Base-by-base conservation (phyloP, 2,329 filamentous ascomycete species). In the Botryotinia calthae region DNA sequence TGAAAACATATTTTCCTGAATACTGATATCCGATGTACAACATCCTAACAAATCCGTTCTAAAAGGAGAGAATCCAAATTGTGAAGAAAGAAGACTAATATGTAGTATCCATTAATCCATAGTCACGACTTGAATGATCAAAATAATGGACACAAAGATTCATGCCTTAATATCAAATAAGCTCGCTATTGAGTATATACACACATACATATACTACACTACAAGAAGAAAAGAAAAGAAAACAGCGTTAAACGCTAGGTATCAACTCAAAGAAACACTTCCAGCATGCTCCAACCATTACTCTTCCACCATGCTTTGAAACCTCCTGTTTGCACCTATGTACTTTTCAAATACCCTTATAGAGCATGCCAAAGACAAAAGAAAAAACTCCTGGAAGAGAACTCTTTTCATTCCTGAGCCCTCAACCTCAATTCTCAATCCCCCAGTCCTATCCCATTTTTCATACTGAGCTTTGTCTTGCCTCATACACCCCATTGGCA, bases 401-500 rank as follows among this genome's bases (percentile, higher is more conserved):
- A 64, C 58, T 48, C 28, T 46, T 25, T 51, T 25, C 54, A 3
- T 16, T 48, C 67, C 42, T 58, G 40, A 40, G 40, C 22, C 42
- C 42, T 34, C 31, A 56, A 56, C n/a, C 67, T 42, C 42, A 40
- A 46, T 22, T 40, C n/a, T 28, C 34, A n/a, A 54, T 28, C 28
- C 46, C 31, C 70, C n/a, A 34, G 31, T 31, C 51, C 44, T 31
- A 54, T 10, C 58, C 40, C 18, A 28, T 22, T 28, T 37, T 48
- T 54, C n/a, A 68, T 22, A 9, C 40, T n/a, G 31, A 16, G 22
- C 5, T 22, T 25, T 67, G 12, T 58, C 63, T 72, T 44, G 62
- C 70, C 78, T 93, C 88, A 81, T 96, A 97, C 82, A 91, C 92
- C 64, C 93, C 93, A 79, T 89, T 90, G 37, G 92, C 86, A 76